Evolutionary conservation across 352 stramenopile genomes (phyloP), one percentile per base, ranked within the genome.

Genomic region (Globisporangium spinosum): DNA sequence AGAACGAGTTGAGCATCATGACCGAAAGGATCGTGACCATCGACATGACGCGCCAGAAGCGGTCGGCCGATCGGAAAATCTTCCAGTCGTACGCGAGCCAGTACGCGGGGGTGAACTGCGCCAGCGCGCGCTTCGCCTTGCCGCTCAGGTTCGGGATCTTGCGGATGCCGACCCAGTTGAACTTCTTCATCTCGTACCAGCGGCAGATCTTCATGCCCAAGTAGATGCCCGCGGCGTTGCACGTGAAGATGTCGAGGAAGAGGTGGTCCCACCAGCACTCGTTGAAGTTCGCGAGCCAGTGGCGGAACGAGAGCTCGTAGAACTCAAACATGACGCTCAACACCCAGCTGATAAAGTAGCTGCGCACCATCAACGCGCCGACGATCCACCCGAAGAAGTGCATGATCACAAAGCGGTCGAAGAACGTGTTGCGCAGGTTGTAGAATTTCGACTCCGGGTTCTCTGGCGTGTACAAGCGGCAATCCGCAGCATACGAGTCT

Each of bases 251-350:
- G 69, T 98, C 94, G 57, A 98, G 84, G 64, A 98, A 92, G 34
- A 98, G 58, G 61, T 97, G 91, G 74, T 98, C 94, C 94, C 94
- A 98, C 93, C 93, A 98, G 78, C 94, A 98, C 75, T 98, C 94
- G 70, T 97, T 93, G 70, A 98, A 98, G 77, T 98, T 97, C 56
- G 91, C 80, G 7, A 97, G 85, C 78, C 95, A 96, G 77, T 97
- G 90, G 65, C 90, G 82, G 74, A 97, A 96, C 65, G 89, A 90
- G 60, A 97, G 78, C 72, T 94, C 89, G 70, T 93, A 94, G 43
- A 91, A 77, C 70, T 95, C 88, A 62, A 93, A 95, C 76, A 94
- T 83, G 76, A 95, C 73, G 67, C 84, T 93, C 17, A 95, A 56
- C 3, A 83, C 79, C 88, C 88, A 95, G 67, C 83, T 91, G 57